Percentiles rank a stretch among this genome's conserved stretches.
phyloP scores from a whole-genome alignment of 352 stramenopile species.

The Pythium apleroticum region DNA sequence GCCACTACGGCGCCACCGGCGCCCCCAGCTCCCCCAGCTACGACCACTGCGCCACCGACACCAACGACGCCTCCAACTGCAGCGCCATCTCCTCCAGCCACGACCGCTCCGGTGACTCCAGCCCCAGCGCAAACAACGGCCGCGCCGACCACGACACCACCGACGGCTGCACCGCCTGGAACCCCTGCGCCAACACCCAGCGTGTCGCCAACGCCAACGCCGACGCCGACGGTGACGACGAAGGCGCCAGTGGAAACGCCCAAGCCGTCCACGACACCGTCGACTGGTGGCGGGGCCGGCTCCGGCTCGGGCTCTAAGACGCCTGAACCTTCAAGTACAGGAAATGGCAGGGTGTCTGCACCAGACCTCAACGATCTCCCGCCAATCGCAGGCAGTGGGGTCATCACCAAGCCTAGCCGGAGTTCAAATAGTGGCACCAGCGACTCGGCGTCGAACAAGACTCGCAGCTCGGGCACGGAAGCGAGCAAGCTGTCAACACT shows the following conservation, averaged over 20 bases:
- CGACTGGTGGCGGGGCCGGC: constrained; percentile 20
- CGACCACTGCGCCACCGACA: constrained; percentile 9
- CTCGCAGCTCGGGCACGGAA: constrained; percentile 12
- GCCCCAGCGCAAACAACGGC: neutral
- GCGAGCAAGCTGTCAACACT: constrained; percentile 16
- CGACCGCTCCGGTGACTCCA: constrained; percentile 7
- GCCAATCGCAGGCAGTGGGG: constrained; percentile 12
- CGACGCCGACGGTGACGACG: constrained; percentile 13
- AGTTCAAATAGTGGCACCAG: neutral
- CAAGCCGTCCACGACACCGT: constrained; percentile 20
- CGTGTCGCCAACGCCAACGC: constrained; percentile 12
- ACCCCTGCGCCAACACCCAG: constrained; percentile 9
- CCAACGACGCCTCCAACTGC: constrained; percentile 3
- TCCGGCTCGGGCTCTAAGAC: constrained; percentile 21
- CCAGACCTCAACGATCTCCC: constrained; percentile 12
- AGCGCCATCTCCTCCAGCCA: neutral
- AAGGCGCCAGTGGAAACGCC: constrained; percentile 22
- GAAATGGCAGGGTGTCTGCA: constrained; percentile 9
- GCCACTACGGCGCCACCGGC: constrained; percentile 8
- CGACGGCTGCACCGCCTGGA: constrained; percentile 5
- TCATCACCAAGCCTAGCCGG: constrained; percentile 12
- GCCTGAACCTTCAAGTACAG: constrained; percentile 12
- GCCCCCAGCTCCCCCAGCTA: neutral
- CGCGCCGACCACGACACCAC: neutral
- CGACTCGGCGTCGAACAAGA: constrained; percentile 18